Evolutionary conservation across 176 grass and related monocot genomes (phyloP), one percentile per base, ranked within the genome.

Genomic region (Avena sativa): DNA sequence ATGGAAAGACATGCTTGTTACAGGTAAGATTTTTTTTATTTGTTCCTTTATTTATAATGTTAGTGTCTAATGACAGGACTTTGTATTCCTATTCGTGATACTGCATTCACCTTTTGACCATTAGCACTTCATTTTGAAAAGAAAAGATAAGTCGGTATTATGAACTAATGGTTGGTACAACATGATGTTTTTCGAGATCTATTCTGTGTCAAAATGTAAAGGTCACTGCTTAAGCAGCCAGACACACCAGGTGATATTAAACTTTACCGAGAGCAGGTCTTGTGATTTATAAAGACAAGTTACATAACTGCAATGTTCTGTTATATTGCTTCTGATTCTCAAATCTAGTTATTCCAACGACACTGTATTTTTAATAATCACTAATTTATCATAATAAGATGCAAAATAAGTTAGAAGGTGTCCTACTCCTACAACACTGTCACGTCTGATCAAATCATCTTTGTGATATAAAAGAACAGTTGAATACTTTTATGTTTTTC

Each of bases 1-100:
- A 99, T 90, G 97, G 97, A 89, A 96, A 93, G 78, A 99, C 92
- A 58, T 96, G 94, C 81, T 82, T 99, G 71, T 87, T 99, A 75
- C 94, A 99, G 80, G 97, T 98, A 89, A 82, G 47, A 12, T 14
- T 57, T 44, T 67, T 2, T 76, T 79, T 72, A 16, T 75, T 30
- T 74, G n/a, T 55, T 70, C 15, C 23, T 28, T 71, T 28, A 40
- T 76, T 55, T 57, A 12, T 74, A 48, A 58, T 84, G 10, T 67
- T 48, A 6, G 55, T 36, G 44, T 67, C 52, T 86, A 43, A 26
- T 76, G 64, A 16, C 16, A 8, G 64, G 14, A 67, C 25, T 78
- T 68, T 14, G 8, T 38, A 64, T 25, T 56, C 76, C 21, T 79
- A 20, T 17, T 52, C 62, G 12, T 48, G 64, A 6, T 79, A 56